phyloP scores from a whole-genome alignment of 139 green algal genomes.

The Tetradesmus obliquus region DNA sequence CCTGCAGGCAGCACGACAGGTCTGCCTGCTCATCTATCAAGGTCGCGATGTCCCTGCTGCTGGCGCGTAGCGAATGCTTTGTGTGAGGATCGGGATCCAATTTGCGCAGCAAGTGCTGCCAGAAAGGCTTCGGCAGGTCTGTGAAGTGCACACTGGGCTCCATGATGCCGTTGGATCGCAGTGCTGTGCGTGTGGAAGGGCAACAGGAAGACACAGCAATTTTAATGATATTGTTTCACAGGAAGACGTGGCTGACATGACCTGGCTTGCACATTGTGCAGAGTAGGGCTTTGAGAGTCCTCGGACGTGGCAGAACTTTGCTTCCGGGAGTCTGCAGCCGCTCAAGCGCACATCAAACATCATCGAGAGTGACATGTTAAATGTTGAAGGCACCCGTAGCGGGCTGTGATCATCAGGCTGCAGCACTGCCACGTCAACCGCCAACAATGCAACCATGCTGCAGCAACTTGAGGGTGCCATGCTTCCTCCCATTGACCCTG shows the following conservation, averaged over 20 bases:
- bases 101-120: not conserved
- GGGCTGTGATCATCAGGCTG: too few species aligned
- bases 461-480: too few species aligned
- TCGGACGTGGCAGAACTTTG: not conserved
- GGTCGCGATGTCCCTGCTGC: not conserved
- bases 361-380: too few species aligned
- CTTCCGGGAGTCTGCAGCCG: not conserved
- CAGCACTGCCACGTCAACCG: too few species aligned
- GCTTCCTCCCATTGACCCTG: too few species aligned
- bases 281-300: not conserved
- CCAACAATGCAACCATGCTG: too few species aligned
- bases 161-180: not conserved
- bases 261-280: too few species aligned
- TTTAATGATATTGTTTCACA: not conserved
- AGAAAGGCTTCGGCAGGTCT: slow-evolving; percentile 25
- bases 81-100: not conserved
- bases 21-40: slow-evolving; percentile 6
- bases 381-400: too few species aligned
- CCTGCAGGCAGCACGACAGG: not conserved
- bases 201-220: not conserved
- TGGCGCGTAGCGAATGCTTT: slow-evolving; percentile 4
- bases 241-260: too few species aligned
- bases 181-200: not conserved
- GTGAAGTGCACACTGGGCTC: not conserved
- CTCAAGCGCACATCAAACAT: not conserved